phyloP scores from a whole-genome alignment of 805 yeast genomes.

The Huiozyma sinensis region DNA sequence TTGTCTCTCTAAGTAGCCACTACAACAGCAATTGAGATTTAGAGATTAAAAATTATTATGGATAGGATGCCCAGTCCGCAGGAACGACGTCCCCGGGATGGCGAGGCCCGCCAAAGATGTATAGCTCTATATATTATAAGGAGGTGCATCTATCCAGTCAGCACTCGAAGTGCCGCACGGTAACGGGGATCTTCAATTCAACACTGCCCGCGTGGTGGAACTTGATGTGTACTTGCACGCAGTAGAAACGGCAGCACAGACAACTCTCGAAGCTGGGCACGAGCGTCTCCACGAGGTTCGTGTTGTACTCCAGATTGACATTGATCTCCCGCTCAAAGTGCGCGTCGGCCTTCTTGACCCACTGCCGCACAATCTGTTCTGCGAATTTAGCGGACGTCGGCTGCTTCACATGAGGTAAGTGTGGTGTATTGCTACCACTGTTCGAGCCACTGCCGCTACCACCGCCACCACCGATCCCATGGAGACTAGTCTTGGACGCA shows the following conservation, averaged over 20 bases:
- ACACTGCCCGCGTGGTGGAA: conserved; percentile 14
- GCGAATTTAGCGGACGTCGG: conserved; percentile 11
- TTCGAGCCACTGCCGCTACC: background rate
- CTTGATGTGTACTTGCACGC: conserved; percentile 32
- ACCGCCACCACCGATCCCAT: background rate
- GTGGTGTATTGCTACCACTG: conserved; percentile 1
- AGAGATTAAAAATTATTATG: too few relatives aligned
- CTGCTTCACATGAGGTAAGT: too few relatives aligned
- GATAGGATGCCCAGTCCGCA: too few relatives aligned
- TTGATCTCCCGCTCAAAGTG: conserved; percentile 26
- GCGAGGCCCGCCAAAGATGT: background rate
- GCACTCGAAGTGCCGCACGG: conserved; percentile 5
- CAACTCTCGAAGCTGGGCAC: conserved; percentile 40
- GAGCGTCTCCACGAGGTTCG: conserved; percentile 31
- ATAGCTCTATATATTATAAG: background rate
- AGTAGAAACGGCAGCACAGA: conserved; percentile 36
- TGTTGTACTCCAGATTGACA: conserved; percentile 9
- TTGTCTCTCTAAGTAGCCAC: too few relatives aligned
- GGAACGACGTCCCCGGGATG: too few relatives aligned
- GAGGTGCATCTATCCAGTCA: background rate
- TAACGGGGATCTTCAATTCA: conserved; percentile 9
- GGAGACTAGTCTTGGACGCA: background rate
- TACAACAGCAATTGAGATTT: too few relatives aligned
- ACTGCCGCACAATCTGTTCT: conserved; percentile 12
- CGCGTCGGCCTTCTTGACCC: conserved; percentile 24